A percentile compares a stretch with the other conserved stretches of the same genome.
Conservation (phyloP, 2,329 filamentous ascomycete species). For the Colletotrichum filicis region DNA sequence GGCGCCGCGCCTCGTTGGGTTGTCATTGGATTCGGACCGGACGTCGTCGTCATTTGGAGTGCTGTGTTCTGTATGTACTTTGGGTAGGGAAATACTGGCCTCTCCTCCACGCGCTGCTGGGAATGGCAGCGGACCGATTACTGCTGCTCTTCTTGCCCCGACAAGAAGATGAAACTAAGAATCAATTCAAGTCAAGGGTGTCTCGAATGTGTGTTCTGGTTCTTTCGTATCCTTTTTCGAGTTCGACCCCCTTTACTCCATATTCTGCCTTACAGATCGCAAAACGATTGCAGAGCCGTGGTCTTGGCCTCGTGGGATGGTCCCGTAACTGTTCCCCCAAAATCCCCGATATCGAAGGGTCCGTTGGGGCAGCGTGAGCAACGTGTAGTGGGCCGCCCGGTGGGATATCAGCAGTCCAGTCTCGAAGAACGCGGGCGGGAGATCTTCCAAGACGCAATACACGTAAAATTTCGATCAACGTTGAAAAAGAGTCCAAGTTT, state of each 20-base stretch:
- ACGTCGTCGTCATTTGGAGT: conserved; percentile 16
- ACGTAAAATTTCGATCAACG: background rate
- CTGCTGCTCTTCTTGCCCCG: background rate
- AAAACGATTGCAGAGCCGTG: background rate
- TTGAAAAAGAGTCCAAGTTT: background rate
- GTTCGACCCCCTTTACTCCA: background rate
- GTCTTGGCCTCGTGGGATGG: background rate
- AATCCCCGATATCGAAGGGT: background rate
- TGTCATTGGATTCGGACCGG: conserved; percentile 21
- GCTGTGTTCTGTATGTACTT: background rate
- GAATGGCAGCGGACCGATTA: background rate
- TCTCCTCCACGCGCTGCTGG: too few species aligned
- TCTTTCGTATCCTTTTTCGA: background rate
- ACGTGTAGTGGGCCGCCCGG: background rate
- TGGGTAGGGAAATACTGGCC: background rate
- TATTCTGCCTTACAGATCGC: background rate
- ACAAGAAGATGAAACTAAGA: background rate
- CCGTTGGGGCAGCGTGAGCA: background rate
- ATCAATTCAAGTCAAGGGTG: background rate
- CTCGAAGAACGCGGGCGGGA: background rate
- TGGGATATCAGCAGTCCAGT: background rate
- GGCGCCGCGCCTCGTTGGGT: conserved; percentile 28
- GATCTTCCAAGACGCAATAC: background rate
- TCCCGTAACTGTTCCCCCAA: background rate
- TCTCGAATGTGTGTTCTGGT: background rate